A percentile compares a stretch with the other conserved stretches of the same genome.
These are phyloP conservation scores for Sclerospora graminicola DNA, from an alignment of 352 stramenopile genomes.

Conservation along the genomic window DNA sequence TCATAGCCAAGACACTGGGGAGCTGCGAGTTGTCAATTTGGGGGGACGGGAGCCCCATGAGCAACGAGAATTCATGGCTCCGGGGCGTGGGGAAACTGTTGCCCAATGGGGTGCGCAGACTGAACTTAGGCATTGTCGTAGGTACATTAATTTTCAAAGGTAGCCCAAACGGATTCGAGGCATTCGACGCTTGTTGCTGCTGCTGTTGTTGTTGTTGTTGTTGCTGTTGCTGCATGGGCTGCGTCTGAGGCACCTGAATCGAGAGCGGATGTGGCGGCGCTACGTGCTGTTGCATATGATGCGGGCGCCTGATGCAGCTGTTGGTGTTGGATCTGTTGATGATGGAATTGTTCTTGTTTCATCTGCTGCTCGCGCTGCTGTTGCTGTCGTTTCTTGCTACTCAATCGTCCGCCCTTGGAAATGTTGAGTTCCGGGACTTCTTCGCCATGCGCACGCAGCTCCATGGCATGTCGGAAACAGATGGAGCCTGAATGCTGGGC, in stretches of 20 bases:
- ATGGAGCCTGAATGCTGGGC: slow-evolving; percentile 70
- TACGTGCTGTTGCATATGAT: slow-evolving; percentile 13
- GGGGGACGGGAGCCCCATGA: slow-evolving; percentile 54
- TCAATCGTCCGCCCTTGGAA: slow-evolving; percentile 57
- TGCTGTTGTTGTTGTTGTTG: slow-evolving; percentile 1
- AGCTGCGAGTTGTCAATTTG: slow-evolving; percentile 73
- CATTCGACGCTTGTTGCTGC: slow-evolving; percentile 15
- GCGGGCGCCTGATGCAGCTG: slow-evolving; percentile 35
- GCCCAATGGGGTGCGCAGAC: slow-evolving; percentile 44
- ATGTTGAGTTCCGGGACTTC: slow-evolving; percentile 68
- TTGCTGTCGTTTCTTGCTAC: slow-evolving; percentile 64
- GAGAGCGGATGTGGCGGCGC: slow-evolving; percentile 18
- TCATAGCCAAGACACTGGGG: slow-evolving; percentile 57
- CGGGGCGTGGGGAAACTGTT: slow-evolving; percentile 60
- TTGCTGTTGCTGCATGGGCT: slow-evolving; percentile 14
- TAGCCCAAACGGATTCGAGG: slow-evolving; percentile 41
- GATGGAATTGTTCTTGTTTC: slow-evolving; percentile 71
- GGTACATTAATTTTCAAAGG: slow-evolving; percentile 69
- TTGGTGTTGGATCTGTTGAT: slow-evolving; percentile 53
- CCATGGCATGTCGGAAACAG: slow-evolving; percentile 70
- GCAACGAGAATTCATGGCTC: slow-evolving; percentile 56
- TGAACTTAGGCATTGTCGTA: slow-evolving; percentile 59
- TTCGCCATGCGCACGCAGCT: slow-evolving; percentile 56
- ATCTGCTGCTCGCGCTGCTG: slow-evolving; percentile 56
- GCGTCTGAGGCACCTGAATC: slow-evolving; percentile 23